These are phyloP conservation scores for Hanseniaspora uvarum DNA, from an alignment of 1,139 yeast species.

Conservation along the genomic window DNA sequence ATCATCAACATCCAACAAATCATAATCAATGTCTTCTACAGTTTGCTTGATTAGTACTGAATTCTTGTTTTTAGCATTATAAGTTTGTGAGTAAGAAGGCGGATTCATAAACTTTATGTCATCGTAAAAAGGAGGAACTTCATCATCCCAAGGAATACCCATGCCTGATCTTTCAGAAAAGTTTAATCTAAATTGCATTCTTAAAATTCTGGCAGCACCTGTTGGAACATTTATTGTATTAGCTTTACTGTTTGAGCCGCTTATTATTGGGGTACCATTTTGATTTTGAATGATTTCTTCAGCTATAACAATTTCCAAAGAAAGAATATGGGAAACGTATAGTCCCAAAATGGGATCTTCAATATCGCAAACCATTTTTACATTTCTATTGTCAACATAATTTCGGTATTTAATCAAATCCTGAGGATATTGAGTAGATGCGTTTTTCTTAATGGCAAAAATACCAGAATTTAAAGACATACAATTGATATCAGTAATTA, in stretches of 20 bases:
- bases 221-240: constrained; percentile 62
- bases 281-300: constrained; percentile 58
- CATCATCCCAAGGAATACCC: constrained; percentile 98
- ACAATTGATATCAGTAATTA: constrained; percentile 59
- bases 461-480: constrained; percentile 50
- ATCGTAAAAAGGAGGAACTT: constrained; percentile 92
- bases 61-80: background rate
- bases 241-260: constrained; percentile 17
- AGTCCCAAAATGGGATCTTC: constrained; percentile 76
- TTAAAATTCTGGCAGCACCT: constrained; percentile 83
- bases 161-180: constrained; percentile 86
- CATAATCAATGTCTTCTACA: background rate
- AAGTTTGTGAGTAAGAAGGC: constrained; percentile 35
- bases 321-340: constrained; percentile 59
- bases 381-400: constrained; percentile 25
- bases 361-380: constrained; percentile 63
- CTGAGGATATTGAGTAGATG: constrained; percentile 28
- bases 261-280: constrained; percentile 27
- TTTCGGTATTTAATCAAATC: constrained; percentile 20
- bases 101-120: constrained; percentile 77
- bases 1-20: background rate
- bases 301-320: constrained; percentile 84
- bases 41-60: background rate
- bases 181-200: constrained; percentile 82
- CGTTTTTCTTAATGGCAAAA: constrained; percentile 32